phyloP scores from a whole-genome alignment of 1,284 basidiomycete genomes.

The Malassezia globosa region DNA sequence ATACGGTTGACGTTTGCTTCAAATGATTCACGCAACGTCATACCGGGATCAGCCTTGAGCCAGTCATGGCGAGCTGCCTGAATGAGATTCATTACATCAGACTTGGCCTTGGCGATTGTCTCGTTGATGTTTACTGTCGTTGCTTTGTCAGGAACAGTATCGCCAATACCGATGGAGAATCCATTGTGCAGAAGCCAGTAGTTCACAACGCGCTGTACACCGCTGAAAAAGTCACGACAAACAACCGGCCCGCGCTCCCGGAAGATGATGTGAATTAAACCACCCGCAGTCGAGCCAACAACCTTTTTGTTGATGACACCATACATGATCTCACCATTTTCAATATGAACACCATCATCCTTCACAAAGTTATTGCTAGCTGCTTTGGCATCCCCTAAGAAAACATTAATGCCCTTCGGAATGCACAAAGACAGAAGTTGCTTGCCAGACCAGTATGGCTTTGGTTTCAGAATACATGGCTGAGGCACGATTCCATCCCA shows the following conservation, averaged over 20 bases:
- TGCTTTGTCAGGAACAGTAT: slow-evolving; percentile 82
- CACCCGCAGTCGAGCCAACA: slow-evolving; percentile 77
- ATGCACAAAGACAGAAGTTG: slow-evolving; percentile 88
- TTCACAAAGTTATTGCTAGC: slow-evolving; percentile 39
- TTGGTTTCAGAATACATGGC: slow-evolving; percentile 90
- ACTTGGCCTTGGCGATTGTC: slow-evolving; percentile 70
- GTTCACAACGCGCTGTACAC: slow-evolving; percentile 88
- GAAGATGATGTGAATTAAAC: slow-evolving; percentile 92
- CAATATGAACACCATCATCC: slow-evolving; percentile 89
- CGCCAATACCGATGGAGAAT: slow-evolving; percentile 97
- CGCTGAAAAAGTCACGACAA: slow-evolving; percentile 83
- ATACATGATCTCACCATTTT: slow-evolving; percentile 91
- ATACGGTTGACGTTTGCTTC: slow-evolving; percentile 82
- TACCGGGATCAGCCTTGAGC: slow-evolving; percentile 57
- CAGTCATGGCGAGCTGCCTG: slow-evolving; percentile 39
- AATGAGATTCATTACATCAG: slow-evolving; percentile 40
- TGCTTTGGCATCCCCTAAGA: slow-evolving; percentile 36
- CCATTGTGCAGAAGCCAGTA: slow-evolving; percentile 98
- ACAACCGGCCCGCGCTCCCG: slow-evolving; percentile 91
- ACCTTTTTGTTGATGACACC: slow-evolving; percentile 97
- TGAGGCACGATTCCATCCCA: slow-evolving; percentile 91
- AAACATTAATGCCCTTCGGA: slow-evolving; percentile 89
- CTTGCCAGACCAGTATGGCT: slow-evolving; percentile 95
- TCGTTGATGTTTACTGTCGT: slow-evolving; percentile 75
- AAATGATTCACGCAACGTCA: slow-evolving; percentile 98